phyloP scores from a whole-genome alignment of 2,329 filamentous ascomycete genomes.

The Didymosphaeria variabile region DNA sequence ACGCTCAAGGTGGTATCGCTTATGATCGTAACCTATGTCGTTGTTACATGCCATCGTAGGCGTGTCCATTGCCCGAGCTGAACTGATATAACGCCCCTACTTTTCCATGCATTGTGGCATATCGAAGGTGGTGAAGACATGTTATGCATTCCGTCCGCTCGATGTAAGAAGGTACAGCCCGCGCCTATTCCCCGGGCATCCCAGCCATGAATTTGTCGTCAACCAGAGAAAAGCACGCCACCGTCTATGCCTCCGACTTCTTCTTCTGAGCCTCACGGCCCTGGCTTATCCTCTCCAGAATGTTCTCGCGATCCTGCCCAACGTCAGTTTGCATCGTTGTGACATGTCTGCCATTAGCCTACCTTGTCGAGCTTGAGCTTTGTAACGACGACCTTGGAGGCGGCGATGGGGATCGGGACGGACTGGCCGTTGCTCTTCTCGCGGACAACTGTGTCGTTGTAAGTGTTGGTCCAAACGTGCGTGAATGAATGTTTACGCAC shows the following conservation, averaged over 20 bases:
- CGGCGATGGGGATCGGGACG: slow-evolving; percentile 92
- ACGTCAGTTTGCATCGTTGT: slow-evolving; percentile 18
- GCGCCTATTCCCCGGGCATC: slow-evolving; percentile 43
- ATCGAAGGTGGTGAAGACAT: slow-evolving; percentile 46
- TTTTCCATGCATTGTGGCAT: slow-evolving; percentile 48
- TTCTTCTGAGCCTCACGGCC: slow-evolving; percentile 81
- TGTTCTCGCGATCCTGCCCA: slow-evolving; percentile 78
- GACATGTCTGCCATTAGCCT: not conserved
- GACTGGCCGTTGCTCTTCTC: slow-evolving; percentile 98
- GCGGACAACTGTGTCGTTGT: slow-evolving; percentile 70
- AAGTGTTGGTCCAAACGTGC: slow-evolving; percentile 25
- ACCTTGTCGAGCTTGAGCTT: slow-evolving; percentile 97
- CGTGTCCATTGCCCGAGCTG: slow-evolving; percentile 50
- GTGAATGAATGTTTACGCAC: slow-evolving; percentile 34
- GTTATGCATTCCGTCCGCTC: slow-evolving; percentile 52
- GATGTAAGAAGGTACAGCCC: slow-evolving; percentile 43
- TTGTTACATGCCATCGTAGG: slow-evolving; percentile 45
- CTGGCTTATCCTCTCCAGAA: slow-evolving; percentile 83
- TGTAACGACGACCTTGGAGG: slow-evolving; percentile 97
- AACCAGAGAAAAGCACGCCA: slow-evolving; percentile 40
- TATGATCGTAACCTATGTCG: slow-evolving; percentile 35
- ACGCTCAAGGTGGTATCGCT: slow-evolving; percentile 27
- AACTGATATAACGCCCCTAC: slow-evolving; percentile 49
- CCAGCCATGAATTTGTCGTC: slow-evolving; percentile 51
- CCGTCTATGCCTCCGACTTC: slow-evolving; percentile 65